Percentiles rank a stretch among this genome's conserved stretches.
Evolutionary conservation across 257 asterid species (phyloP).

Genomic region (Solanum arcanum): DNA sequence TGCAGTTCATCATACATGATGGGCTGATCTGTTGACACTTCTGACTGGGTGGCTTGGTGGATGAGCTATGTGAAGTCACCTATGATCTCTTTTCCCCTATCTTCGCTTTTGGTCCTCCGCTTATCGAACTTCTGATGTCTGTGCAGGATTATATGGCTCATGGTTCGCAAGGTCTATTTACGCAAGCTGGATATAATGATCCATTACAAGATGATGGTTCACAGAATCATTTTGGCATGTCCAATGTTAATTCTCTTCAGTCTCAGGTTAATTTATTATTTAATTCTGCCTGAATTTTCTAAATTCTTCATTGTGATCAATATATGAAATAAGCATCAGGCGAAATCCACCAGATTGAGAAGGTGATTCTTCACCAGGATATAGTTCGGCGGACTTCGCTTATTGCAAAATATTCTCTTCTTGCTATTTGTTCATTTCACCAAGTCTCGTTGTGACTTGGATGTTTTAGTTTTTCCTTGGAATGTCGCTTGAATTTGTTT

Average conservation of each 20-base stretch:
- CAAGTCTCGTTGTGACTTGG: neutral
- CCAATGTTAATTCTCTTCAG: conserved; percentile 62
- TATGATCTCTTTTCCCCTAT: neutral
- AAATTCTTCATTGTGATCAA: neutral
- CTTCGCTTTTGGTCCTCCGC: neutral
- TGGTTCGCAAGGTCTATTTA: conserved; percentile 86
- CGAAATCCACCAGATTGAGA: neutral
- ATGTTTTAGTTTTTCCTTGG: neutral
- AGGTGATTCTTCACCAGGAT: neutral
- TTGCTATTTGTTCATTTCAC: neutral
- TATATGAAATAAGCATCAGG: neutral
- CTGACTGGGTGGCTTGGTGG: neutral
- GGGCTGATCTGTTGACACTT: neutral
- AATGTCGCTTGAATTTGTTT: neutral
- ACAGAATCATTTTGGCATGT: conserved; percentile 61
- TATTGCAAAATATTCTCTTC: neutral
- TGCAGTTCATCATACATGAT: neutral
- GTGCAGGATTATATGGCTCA: conserved; percentile 85
- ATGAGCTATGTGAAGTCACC: neutral
- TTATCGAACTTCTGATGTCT: neutral
- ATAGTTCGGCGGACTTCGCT: neutral
- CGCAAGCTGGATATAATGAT: conserved; percentile 76
- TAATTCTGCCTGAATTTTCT: neutral
- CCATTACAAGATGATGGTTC: conserved; percentile 85
- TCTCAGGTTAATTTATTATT: conserved; percentile 49